These are phyloP conservation scores for Canavalia gladiata DNA, from an alignment of 306 rosid species.

Conservation along the genomic window DNA sequence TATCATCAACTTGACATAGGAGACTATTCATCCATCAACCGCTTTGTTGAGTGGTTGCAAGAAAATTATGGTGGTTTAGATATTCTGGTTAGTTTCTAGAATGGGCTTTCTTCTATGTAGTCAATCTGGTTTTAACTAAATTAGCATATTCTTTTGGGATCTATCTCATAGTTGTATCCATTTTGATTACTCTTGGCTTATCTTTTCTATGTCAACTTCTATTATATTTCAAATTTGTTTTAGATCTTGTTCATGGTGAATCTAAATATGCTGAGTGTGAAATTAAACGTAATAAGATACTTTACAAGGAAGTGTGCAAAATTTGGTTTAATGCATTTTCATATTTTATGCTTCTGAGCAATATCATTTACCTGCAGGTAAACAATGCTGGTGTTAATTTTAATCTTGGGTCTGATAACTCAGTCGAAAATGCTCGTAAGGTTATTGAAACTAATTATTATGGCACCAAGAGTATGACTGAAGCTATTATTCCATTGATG, in stretches of 20 bases:
- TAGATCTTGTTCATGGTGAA: constrained; percentile 11
- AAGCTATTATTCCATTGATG: constrained; percentile 53
- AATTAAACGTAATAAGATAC: background rate
- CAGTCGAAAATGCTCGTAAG: constrained; percentile 52
- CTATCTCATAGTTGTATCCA: constrained; percentile 2
- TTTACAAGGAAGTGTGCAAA: constrained; percentile 1
- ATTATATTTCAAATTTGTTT: background rate
- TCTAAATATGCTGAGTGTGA: constrained; percentile 31
- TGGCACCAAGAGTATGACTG: constrained; percentile 46
- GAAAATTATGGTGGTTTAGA: constrained; percentile 84
- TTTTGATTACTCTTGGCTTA: constrained; percentile 26
- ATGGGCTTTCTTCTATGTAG: constrained; percentile 12
- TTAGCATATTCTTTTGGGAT: constrained; percentile 31
- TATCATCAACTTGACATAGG: constrained; percentile 82
- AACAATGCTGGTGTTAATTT: constrained; percentile 58
- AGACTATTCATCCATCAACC: constrained; percentile 64
- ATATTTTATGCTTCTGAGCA: constrained; percentile 41
- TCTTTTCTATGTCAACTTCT: constrained; percentile 8
- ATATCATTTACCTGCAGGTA: constrained; percentile 40
- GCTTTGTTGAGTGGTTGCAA: constrained; percentile 76
- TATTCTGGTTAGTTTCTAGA: constrained; percentile 73
- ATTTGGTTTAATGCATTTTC: background rate
- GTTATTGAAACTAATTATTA: constrained; percentile 52
- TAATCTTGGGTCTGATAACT: constrained; percentile 55
- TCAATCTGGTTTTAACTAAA: background rate